Conservation (phyloP, 2,329 filamentous ascomycete genomes). For the Colletotrichum incanum region DNA sequence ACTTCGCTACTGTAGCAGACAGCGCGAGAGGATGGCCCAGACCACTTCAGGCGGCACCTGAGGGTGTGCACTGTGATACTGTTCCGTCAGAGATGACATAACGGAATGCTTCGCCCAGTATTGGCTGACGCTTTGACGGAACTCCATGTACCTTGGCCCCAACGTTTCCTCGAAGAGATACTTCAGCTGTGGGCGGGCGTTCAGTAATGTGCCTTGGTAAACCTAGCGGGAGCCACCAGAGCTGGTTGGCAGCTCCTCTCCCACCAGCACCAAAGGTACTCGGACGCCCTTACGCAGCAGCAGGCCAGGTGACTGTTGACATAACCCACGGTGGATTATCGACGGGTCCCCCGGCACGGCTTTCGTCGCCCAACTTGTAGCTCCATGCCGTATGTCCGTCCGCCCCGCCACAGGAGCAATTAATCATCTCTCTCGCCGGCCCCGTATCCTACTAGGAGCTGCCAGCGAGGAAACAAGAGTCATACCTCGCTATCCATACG, state of each 20-base stretch:
- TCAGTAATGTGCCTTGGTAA: constrained; percentile 14
- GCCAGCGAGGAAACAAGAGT: constrained; percentile 23
- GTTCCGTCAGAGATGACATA: constrained; percentile 34
- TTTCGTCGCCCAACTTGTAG: not conserved
- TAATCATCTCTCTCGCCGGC: not conserved
- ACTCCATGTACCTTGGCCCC: not conserved
- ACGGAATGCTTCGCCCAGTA: constrained; percentile 10
- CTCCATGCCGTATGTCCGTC: not conserved
- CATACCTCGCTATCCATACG: constrained; percentile 7
- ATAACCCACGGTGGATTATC: constrained; percentile 16
- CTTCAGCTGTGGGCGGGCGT: not conserved
- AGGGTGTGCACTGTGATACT: constrained; percentile 25
- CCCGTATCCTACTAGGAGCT: constrained; percentile 22
- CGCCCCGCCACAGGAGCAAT: constrained; percentile 25
- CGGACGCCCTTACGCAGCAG: not conserved
- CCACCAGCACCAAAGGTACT: not conserved
- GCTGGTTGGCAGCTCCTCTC: not conserved
- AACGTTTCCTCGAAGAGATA: not conserved
- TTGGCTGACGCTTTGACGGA: constrained; percentile 32
- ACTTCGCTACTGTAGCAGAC: not conserved
- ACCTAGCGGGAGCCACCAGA: not conserved
- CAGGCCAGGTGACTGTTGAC: constrained; percentile 19
- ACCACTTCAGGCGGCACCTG: not conserved
- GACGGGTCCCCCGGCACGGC: constrained; percentile 15
- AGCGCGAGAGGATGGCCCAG: not conserved